Evolutionary conservation across 2,329 filamentous ascomycete species (phyloP), one percentile per base, ranked within the genome.

Genomic region (Verticillium klebahnii): DNA sequence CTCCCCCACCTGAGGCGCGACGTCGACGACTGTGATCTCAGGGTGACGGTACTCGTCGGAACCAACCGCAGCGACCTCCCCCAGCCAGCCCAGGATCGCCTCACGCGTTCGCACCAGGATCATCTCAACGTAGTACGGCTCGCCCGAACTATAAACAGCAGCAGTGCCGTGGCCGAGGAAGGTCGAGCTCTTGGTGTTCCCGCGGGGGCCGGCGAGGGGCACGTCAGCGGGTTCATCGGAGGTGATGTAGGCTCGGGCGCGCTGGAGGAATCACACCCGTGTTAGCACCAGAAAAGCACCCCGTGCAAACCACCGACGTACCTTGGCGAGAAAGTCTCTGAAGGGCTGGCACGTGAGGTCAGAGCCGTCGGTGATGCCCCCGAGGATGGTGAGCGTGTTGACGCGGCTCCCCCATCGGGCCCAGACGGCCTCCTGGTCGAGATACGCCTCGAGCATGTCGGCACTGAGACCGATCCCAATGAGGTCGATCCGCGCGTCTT

Each of bases 391-490:
- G 65, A 88, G 74, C 2, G 80, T 78, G 52, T 75, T 76, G 59
- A 89, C 67, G 25, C 76, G 75, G 0, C 57, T 56, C 1, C 77
- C 75, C 75, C 82, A 80, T 19, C 61, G 69, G 3, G 65, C 62
- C 81, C 84, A 89, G 70, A 77, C 81, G 72, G 78, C 79, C 11
- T 84, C 71, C 3, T 80, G 66, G 39, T 87, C 81, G 11, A 95
- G 77, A 64, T 89, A 88, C 15, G 75, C 69, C 32, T 88, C 73
- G 0, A 86, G 77, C 1, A 80, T 75, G 36, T 87, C 81, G 0
- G 86, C 87, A 3, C 87, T 87, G 60, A 90, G 86, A 1, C 89
- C 87, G 17, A 95, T 77, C 1, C 85, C 91, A 57, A 97, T 80
- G 36, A 97, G 71, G 69, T 93, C 87, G 23, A 96, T 70, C 55